Conservation (phyloP, 2,329 filamentous ascomycete genomes). For the Mycogone perniciosa region DNA sequence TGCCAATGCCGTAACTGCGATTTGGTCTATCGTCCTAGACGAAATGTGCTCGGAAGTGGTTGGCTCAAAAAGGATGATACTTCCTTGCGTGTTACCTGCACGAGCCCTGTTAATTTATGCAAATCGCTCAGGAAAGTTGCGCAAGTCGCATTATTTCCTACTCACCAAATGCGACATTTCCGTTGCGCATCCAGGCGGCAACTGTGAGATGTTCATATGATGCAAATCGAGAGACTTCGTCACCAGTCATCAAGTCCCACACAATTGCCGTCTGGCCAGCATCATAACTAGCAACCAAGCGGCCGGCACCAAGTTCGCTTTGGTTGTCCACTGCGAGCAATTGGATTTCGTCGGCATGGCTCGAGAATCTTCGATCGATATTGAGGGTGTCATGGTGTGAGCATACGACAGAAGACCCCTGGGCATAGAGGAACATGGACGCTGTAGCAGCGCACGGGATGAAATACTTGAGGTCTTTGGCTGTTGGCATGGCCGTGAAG, state of each 20-base stretch:
- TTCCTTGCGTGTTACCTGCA: conserved; percentile 83
- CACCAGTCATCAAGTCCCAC: conserved; percentile 90
- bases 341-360: conserved; percentile 75
- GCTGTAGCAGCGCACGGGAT: conserved; percentile 87
- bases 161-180: conserved; percentile 93
- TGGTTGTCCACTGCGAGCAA: conserved; percentile 86
- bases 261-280: conserved; percentile 85
- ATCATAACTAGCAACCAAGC: conserved; percentile 90
- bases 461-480: conserved; percentile 53
- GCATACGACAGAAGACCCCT: conserved; percentile 76
- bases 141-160: background rate
- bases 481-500: conserved; percentile 44
- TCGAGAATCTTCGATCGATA: conserved; percentile 78
- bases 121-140: background rate
- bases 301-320: conserved; percentile 77
- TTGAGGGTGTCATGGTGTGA: conserved; percentile 89
- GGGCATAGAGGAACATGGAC: conserved; percentile 81
- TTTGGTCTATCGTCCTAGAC: conserved; percentile 80
- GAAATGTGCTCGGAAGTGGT: conserved; percentile 89
- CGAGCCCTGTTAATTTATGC: conserved; percentile 16
- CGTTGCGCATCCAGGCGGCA: conserved; percentile 93
- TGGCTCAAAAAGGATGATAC: conserved; percentile 90
- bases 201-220: conserved; percentile 82
- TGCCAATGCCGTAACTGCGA: conserved; percentile 88
- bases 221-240: conserved; percentile 84